These are phyloP conservation scores for Linnemannia hyalina DNA, from an alignment of 192 early-diverging fungal species.

Conservation along the genomic window DNA sequence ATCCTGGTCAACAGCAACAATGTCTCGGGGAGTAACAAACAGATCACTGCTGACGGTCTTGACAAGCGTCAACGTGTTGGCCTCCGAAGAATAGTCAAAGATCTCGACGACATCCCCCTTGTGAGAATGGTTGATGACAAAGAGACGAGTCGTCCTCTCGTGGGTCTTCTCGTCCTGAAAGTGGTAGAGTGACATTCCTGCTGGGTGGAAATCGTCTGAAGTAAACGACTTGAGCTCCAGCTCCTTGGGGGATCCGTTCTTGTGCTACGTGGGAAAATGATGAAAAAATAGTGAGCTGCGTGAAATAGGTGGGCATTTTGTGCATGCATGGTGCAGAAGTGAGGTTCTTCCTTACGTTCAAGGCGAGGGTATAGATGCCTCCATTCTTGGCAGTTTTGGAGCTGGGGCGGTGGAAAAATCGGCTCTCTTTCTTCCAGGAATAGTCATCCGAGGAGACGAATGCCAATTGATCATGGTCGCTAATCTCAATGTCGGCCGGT, in stretches of 20 bases:
- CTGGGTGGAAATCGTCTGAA: slow-evolving; percentile 49
- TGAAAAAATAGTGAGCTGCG: no score
- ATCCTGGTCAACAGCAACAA: slow-evolving; percentile 42
- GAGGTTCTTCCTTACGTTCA: slow-evolving; percentile 6
- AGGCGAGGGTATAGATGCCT: slow-evolving; percentile 41
- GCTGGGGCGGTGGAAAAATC: slow-evolving; percentile 51
- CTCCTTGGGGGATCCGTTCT: slow-evolving; percentile 34
- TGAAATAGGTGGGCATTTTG: background rate
- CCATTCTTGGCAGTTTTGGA: slow-evolving; percentile 35
- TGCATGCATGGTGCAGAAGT: background rate
- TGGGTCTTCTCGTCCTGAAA: slow-evolving; percentile 30
- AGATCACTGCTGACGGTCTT: slow-evolving; percentile 34
- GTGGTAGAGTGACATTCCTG: slow-evolving; percentile 43
- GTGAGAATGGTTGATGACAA: slow-evolving; percentile 55
- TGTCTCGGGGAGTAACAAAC: slow-evolving; percentile 43
- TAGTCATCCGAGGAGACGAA: slow-evolving; percentile 53
- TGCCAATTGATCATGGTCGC: slow-evolving; percentile 32
- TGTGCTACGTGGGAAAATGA: slow-evolving; percentile 7
- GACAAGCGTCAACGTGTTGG: slow-evolving; percentile 32
- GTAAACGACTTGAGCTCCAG: slow-evolving; percentile 10
- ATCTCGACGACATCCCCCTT: slow-evolving; percentile 51
- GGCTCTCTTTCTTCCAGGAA: slow-evolving; percentile 41
- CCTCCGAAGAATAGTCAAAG: slow-evolving; percentile 38
- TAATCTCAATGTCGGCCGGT: slow-evolving; percentile 47
- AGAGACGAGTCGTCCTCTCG: slow-evolving; percentile 26